phyloP scores from a whole-genome alignment of 306 rosid species.

The Lupinus albus region DNA sequence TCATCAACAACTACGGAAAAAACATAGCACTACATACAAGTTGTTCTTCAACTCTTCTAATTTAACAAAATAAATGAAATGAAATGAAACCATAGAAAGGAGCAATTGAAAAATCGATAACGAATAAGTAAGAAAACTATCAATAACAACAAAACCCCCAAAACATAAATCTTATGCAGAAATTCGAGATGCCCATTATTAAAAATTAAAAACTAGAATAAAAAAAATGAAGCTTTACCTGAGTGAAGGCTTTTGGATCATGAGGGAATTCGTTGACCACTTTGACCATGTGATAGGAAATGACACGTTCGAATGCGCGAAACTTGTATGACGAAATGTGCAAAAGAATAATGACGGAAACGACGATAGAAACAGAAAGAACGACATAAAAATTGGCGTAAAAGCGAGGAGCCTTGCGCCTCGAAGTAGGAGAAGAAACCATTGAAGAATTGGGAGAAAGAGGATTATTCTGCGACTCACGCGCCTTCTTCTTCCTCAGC shows the following conservation, averaged over 20 bases:
- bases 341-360: slow-evolving; percentile 45
- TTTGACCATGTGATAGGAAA: slow-evolving; percentile 51
- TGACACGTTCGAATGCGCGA: slow-evolving; percentile 22
- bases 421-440: slow-evolving; percentile 51
- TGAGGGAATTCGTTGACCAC: slow-evolving; percentile 86
- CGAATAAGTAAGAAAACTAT: neutral
- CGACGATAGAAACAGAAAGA: slow-evolving; percentile 39
- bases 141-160: neutral
- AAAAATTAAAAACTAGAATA: neutral
- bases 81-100: neutral
- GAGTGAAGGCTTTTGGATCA: slow-evolving; percentile 86
- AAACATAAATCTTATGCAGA: neutral
- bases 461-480: slow-evolving; percentile 45
- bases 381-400: slow-evolving; percentile 36
- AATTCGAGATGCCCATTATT: neutral
- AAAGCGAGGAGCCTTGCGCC: slow-evolving; percentile 28
- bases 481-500: slow-evolving; percentile 52
- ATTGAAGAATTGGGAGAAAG: slow-evolving; percentile 33
- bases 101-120: neutral
- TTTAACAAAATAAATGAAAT: neutral
- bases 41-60: neutral
- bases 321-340: slow-evolving; percentile 53
- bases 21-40: neutral
- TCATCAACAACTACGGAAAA: slow-evolving; percentile 11
- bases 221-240: slow-evolving; percentile 45